phyloP scores from a whole-genome alignment of 768 basidiomycete species.

The Russula foetens region DNA sequence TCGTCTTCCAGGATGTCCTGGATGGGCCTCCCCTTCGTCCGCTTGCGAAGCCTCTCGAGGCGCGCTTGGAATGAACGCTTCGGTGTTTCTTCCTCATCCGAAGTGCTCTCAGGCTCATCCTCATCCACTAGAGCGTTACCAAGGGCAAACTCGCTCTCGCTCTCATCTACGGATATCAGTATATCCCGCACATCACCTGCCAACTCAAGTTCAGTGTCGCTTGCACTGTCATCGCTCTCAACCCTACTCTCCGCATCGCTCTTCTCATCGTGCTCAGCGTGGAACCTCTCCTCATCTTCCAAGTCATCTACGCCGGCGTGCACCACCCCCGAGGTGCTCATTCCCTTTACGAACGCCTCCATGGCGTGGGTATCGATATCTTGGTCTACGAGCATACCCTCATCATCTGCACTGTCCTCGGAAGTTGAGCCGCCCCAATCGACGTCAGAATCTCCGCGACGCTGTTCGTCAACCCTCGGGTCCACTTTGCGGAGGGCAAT shows the following conservation, averaged over 20 bases:
- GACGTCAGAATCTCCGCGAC: slow-evolving; percentile 58
- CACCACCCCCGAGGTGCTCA: slow-evolving; percentile 38
- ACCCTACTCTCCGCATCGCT: slow-evolving; percentile 30
- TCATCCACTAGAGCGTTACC: slow-evolving; percentile 6
- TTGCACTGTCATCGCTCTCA: slow-evolving; percentile 19
- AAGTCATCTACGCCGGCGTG: slow-evolving; percentile 63
- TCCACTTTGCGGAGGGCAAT: slow-evolving; percentile 36
- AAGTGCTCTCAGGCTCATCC: slow-evolving; percentile 26
- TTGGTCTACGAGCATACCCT: slow-evolving; percentile 37
- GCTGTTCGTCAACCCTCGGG: slow-evolving; percentile 40
- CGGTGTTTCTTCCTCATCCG: slow-evolving; percentile 32
- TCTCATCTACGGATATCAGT: background rate
- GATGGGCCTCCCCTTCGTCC: slow-evolving; percentile 17
- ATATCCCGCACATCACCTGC: slow-evolving; percentile 15
- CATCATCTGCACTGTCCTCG: slow-evolving; percentile 26
- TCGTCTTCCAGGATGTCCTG: slow-evolving; percentile 16
- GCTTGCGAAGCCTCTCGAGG: slow-evolving; percentile 29
- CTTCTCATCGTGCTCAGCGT: slow-evolving; percentile 32
- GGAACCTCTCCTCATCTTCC: slow-evolving; percentile 43
- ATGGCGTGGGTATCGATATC: slow-evolving; percentile 47
- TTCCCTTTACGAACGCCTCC: slow-evolving; percentile 44
- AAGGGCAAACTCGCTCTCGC: background rate
- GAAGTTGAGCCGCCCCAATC: slow-evolving; percentile 49
- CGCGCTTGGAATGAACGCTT: slow-evolving; percentile 30
- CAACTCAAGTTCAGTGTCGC: slow-evolving; percentile 19